These are phyloP conservation scores for Russula compacta DNA, from an alignment of 768 basidiomycete species.

Conservation along the genomic window DNA sequence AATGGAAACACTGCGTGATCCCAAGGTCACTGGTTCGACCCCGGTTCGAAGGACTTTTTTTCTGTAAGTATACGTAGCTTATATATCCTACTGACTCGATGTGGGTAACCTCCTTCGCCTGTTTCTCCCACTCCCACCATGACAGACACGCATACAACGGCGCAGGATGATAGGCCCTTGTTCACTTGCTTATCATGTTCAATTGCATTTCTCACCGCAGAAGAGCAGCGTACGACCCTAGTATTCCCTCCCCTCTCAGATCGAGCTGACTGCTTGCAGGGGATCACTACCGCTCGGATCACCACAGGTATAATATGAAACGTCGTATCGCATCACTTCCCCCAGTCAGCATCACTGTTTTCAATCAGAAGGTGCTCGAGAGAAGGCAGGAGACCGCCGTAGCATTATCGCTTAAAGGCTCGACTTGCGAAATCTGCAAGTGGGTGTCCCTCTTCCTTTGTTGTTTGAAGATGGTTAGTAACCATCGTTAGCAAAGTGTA, in stretches of 20 bases:
- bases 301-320: constrained; percentile 98
- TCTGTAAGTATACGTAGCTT: too few species aligned
- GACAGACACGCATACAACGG: constrained; percentile 7
- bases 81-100: background rate
- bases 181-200: constrained; percentile 90
- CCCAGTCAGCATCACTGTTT: constrained; percentile 66
- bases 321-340: constrained; percentile 85
- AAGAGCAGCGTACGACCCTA: constrained; percentile 68
- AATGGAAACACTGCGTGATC: constrained; percentile 7
- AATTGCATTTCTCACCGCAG: constrained; percentile 74
- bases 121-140: too few species aligned
- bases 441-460: constrained; percentile 15
- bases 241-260: background rate
- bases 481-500: constrained; percentile 64
- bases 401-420: constrained; percentile 47
- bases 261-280: constrained; percentile 35
- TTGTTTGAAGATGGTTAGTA: background rate
- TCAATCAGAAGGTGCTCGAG: constrained; percentile 85
- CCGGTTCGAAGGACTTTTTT: constrained; percentile 18
- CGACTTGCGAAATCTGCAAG: constrained; percentile 71
- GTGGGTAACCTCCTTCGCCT: background rate
- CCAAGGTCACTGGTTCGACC: constrained; percentile 18
- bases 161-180: constrained; percentile 27
- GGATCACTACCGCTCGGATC: constrained; percentile 84
- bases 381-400: constrained; percentile 67